Evolutionary conservation across 176 grass and related monocot species (phyloP).

Genomic region (Bonia amplexicaulis): DNA sequence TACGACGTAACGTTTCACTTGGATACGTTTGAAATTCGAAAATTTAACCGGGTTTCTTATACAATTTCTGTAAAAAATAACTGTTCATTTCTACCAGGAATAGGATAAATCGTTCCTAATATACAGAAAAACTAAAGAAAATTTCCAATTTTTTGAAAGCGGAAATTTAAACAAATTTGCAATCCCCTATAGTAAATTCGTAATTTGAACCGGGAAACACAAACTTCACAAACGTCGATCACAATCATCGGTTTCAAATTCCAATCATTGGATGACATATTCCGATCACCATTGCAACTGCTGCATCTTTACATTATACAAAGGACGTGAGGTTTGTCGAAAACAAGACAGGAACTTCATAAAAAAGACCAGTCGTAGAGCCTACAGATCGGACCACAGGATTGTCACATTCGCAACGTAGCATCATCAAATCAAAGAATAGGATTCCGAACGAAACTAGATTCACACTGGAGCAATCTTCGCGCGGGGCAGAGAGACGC

Average conservation of each 20-base stretch:
- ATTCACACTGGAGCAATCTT: conserved; percentile 44
- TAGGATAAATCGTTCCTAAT: too few relatives aligned
- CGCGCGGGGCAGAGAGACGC: conserved; percentile 56
- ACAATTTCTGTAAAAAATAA: background rate
- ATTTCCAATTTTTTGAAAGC: background rate
- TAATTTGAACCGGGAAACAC: background rate
- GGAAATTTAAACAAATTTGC: background rate
- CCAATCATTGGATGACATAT: background rate
- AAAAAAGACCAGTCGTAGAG: conserved; percentile 21
- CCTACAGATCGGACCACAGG: background rate
- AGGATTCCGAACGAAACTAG: background rate
- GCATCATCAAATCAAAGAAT: conserved; percentile 21
- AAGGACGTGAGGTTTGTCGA: background rate
- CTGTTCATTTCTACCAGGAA: too few relatives aligned
- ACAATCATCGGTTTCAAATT: background rate
- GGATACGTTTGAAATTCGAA: background rate
- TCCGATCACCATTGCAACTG: background rate
- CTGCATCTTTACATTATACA: background rate
- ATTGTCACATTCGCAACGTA: background rate
- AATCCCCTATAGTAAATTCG: background rate
- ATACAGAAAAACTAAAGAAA: too few relatives aligned
- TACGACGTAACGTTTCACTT: background rate
- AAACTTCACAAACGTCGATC: background rate
- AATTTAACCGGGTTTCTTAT: background rate
- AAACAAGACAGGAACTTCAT: background rate